Base-by-base conservation (phyloP, 1,139 yeast species). In the Diutina catenulata region DNA sequence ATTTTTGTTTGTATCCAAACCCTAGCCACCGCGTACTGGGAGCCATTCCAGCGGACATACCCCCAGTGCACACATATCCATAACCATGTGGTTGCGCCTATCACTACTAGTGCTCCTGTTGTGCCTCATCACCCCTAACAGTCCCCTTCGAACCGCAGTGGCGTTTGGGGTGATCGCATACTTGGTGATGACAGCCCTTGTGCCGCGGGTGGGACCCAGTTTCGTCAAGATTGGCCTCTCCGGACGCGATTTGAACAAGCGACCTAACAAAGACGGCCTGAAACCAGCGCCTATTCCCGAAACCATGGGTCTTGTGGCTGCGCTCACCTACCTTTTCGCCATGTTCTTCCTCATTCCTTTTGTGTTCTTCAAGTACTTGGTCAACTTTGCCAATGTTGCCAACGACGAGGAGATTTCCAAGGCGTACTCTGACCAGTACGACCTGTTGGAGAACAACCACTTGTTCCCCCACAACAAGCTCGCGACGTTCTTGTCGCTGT, bases 301-400 rank as follows among this genome's bases (percentile, higher is more conserved):
- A 57, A 74, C 94, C 0, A 80, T 88, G 69, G 99, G 99, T 3
- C 79, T 84, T 1, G 81, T 88, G 0, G 73, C 87, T 6, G 94
- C 95, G 0, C 68, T 82, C 3, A 78, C 88, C 0, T 88, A 87
- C 52, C 57, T 91, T 44, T 76, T 87, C 48, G 59, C 81, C 37
- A 80, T 91, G 87, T 74, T 86, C 51, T 69, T 81, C 44, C 79
- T 86, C 55, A 83, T 91, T 39, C 98, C 98, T 13, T 86, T 88
- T 55, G 66, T 88, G 51, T 91, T 91, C 53, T 79, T 78, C 67
- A 80, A 81, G 53, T 83, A 80, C 53, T 62, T 86, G 47, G 83
- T 80, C 28, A 68, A 76, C 3, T 64, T 67, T 43, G 56, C 70
- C 14, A 53, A 53, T 33, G 45, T 60, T 40, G 51, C 68, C 10